phyloP scores from a whole-genome alignment of 768 basidiomycete species.

The Crepidotus variabilis region DNA sequence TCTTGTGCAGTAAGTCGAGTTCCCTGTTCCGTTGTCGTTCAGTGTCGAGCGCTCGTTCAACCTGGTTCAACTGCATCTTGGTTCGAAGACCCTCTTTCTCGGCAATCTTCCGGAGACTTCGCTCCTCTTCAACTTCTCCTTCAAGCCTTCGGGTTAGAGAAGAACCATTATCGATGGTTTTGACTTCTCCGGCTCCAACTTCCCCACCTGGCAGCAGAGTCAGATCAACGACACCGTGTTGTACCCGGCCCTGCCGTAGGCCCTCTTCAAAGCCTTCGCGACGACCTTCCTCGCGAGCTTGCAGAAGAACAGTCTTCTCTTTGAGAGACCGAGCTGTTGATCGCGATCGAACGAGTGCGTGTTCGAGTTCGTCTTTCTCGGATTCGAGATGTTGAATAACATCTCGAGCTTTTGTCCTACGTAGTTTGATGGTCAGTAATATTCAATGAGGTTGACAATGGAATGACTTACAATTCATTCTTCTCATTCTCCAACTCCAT shows the following conservation, averaged over 20 bases:
- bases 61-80: constrained; percentile 14
- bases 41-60: constrained; percentile 18
- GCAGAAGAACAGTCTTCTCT: constrained; percentile 44
- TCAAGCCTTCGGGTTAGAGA: constrained; percentile 12
- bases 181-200: not conserved
- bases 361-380: constrained; percentile 29
- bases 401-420: constrained; percentile 23
- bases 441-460: not conserved
- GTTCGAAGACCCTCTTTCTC: constrained; percentile 16
- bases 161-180: constrained; percentile 2
- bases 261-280: constrained; percentile 42
- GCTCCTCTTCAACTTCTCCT: constrained; percentile 8
- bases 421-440: not conserved
- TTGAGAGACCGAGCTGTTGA: constrained; percentile 51
- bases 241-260: constrained; percentile 41
- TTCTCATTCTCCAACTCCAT: constrained; percentile 22
- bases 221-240: constrained; percentile 5
- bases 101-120: constrained; percentile 10
- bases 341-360: constrained; percentile 35
- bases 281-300: constrained; percentile 56
- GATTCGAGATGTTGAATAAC: constrained; percentile 22
- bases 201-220: not conserved
- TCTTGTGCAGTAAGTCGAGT: constrained; percentile 8
- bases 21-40: constrained; percentile 18
- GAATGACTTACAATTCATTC: constrained; percentile 23